Conservation (phyloP, 805 yeast species). For the Sugiyamaella lignohabitans region DNA sequence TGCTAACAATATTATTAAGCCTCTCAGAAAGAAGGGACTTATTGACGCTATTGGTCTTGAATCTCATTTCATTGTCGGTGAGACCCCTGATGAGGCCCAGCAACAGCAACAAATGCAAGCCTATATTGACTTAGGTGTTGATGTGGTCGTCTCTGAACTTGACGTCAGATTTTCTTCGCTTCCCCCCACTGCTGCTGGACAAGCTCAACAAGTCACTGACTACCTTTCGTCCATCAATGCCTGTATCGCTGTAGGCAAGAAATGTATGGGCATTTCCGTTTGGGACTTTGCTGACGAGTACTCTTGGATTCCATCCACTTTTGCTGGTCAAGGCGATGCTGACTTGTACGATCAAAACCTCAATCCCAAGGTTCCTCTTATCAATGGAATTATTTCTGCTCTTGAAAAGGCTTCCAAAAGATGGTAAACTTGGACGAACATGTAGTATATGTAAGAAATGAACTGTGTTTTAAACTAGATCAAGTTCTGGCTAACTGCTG, state of each 20-base stretch:
- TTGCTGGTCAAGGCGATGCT: constrained; percentile 3
- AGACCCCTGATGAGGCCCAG: constrained; percentile 2
- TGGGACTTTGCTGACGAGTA: constrained; percentile 7
- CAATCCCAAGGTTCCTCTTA: too few species aligned
- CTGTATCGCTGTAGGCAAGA: constrained; percentile 2
- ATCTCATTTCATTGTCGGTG: constrained; percentile 3
- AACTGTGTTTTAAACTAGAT: too few species aligned
- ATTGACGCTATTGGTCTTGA: constrained; percentile 9
- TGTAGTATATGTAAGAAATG: too few species aligned
- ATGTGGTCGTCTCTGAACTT: constrained; percentile 3
- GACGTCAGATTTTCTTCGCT: constrained; percentile 1
- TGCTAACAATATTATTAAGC: background rate
- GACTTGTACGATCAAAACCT: too few species aligned
- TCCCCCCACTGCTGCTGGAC: background rate
- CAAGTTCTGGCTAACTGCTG: too few species aligned
- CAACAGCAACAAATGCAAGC: background rate
- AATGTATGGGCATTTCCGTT: constrained; percentile 2
- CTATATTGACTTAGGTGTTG: constrained; percentile 1
- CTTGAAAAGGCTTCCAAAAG: too few species aligned
- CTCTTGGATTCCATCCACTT: constrained; percentile 7
- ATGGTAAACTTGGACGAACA: too few species aligned
- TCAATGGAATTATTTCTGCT: too few species aligned
- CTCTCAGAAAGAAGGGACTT: background rate
- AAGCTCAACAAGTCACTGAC: constrained; percentile 1
- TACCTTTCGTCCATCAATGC: constrained; percentile 1